Evolutionary conservation across 352 stramenopile species (phyloP).

Genomic region (Globisporangium cylindrosporum): DNA sequence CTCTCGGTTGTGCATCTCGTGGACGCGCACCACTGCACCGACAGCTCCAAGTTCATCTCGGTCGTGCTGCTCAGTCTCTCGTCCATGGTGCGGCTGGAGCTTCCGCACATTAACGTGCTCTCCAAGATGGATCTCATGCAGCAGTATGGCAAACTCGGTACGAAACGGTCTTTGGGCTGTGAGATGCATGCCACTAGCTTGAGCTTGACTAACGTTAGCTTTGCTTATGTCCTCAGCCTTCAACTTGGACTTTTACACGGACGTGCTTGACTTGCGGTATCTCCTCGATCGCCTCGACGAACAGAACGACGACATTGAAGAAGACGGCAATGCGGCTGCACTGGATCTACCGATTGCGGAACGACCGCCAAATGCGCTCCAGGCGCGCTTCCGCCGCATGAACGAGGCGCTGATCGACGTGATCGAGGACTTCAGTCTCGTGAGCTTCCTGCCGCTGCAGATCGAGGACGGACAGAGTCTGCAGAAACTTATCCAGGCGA

Average conservation of each 20-base stretch:
- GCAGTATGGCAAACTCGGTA: slow-evolving; percentile 85
- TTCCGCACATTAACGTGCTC: slow-evolving; percentile 98
- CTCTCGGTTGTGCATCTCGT: slow-evolving; percentile 94
- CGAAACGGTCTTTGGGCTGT: neutral
- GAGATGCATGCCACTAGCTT: neutral
- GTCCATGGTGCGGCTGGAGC: slow-evolving; percentile 97
- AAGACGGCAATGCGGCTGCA: slow-evolving; percentile 27
- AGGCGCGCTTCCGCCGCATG: slow-evolving; percentile 71
- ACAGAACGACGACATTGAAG: slow-evolving; percentile 46
- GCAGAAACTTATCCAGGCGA: slow-evolving; percentile 59
- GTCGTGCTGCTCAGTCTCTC: slow-evolving; percentile 95
- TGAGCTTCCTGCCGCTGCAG: slow-evolving; percentile 79
- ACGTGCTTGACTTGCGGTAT: slow-evolving; percentile 82
- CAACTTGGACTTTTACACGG: slow-evolving; percentile 88
- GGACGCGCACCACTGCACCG: slow-evolving; percentile 91
- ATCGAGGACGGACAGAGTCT: slow-evolving; percentile 74
- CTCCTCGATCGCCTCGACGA: slow-evolving; percentile 78
- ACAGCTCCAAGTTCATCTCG: slow-evolving; percentile 98
- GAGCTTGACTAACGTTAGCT: neutral
- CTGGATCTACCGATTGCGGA: slow-evolving; percentile 27
- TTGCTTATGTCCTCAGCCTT: slow-evolving; percentile 36
- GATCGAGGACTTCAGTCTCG: slow-evolving; percentile 85
- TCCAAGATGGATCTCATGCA: slow-evolving; percentile 99
- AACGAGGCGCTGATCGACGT: slow-evolving; percentile 84
- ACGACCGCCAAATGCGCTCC: slow-evolving; percentile 33